Evolutionary conservation across 257 asterid genomes (phyloP), one percentile per base, ranked within the genome.

Genomic region (Knoxia roxburghii): DNA sequence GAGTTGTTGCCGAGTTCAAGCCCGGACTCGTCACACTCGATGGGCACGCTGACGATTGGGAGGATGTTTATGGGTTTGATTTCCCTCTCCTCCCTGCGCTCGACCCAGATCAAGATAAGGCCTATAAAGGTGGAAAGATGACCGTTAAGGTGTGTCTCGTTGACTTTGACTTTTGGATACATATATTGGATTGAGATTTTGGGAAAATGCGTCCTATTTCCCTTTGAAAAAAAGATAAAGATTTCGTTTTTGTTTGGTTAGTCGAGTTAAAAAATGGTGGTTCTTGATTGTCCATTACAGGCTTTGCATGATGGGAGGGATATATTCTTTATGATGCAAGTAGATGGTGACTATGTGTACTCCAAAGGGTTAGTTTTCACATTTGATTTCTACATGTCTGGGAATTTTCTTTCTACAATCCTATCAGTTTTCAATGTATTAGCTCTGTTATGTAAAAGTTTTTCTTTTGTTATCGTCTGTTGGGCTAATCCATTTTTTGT

Each of bases 241-340:
- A 3, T 26, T 1, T 2, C 45, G 6, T 39, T 39, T 39, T 39
- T 39, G 3, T 12, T 39, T 39, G 6, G 2, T 61, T 17, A 68
- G 48, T 9, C 15, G 53, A 30, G 6, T 50, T 7, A 2, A 29
- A 30, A 39, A 64, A 39, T 32, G 59, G 60, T 61, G 63, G 63
- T 73, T 48, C 20, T 67, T 76, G 52, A 62, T 43, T 40, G 20
- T 76, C 73, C 17, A 69, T 15, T 67, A 29, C 74, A 90, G 97
- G 94, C 95, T 65, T 80, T 86, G 84, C 97, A 90, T 64, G 97
- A 90, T 64, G 97, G 97, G 61, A 71, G 73, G 68, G 84, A 87
- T 75, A 73, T 86, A 35, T 87, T 74, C 84, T 90, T 87, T 75
- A 57, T 87, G 87, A 74, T 87, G 95, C 85, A 90, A 87, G 87